These are phyloP conservation scores for Mortierella sp. DNA, from an alignment of 371 early-diverging fungal genomes.

Conservation along the genomic window DNA sequence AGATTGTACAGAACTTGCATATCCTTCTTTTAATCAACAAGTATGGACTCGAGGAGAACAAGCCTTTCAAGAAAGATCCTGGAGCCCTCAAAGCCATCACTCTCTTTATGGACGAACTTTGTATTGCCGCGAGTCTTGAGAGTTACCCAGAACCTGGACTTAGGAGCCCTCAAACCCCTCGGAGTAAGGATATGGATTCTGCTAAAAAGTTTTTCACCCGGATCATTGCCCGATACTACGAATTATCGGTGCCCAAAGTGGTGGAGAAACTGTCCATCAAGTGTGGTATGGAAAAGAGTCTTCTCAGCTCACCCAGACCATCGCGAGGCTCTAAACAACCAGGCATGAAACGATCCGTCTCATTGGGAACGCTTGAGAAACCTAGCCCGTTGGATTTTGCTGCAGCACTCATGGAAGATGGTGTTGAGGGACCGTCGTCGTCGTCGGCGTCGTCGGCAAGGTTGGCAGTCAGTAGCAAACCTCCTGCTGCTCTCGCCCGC, in stretches of 20 bases:
- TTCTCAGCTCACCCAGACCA: slow-evolving; percentile 32
- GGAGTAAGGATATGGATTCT: slow-evolving; percentile 45
- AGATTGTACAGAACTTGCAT: slow-evolving; percentile 48
- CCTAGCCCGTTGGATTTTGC: slow-evolving; percentile 31
- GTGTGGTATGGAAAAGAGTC: slow-evolving; percentile 38
- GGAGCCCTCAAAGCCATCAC: slow-evolving; percentile 29
- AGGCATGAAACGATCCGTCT: slow-evolving; percentile 26
- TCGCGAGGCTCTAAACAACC: slow-evolving; percentile 23
- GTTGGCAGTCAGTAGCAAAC: neutral
- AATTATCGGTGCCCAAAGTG: slow-evolving; percentile 33
- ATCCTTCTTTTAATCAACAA: slow-evolving; percentile 40
- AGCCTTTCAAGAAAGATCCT: slow-evolving; percentile 47
- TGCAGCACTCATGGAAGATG: neutral
- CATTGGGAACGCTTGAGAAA: slow-evolving; percentile 38
- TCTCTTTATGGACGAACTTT: slow-evolving; percentile 45
- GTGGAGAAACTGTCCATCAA: slow-evolving; percentile 34
- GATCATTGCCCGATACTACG: slow-evolving; percentile 37
- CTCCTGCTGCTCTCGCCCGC: slow-evolving; percentile 15
- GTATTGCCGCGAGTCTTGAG: slow-evolving; percentile 37
- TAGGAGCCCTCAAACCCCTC: slow-evolving; percentile 41
- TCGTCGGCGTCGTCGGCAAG: too few relatives aligned
- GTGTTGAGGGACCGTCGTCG: neutral
- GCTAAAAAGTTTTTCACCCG: slow-evolving; percentile 46
- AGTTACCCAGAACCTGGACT: slow-evolving; percentile 23
- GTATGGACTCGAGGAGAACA: slow-evolving; percentile 44